Percentiles rank a stretch among this genome's conserved stretches.
phyloP scores from a whole-genome alignment of 768 basidiomycete genomes.

The Pleurotus cornucopiae region DNA sequence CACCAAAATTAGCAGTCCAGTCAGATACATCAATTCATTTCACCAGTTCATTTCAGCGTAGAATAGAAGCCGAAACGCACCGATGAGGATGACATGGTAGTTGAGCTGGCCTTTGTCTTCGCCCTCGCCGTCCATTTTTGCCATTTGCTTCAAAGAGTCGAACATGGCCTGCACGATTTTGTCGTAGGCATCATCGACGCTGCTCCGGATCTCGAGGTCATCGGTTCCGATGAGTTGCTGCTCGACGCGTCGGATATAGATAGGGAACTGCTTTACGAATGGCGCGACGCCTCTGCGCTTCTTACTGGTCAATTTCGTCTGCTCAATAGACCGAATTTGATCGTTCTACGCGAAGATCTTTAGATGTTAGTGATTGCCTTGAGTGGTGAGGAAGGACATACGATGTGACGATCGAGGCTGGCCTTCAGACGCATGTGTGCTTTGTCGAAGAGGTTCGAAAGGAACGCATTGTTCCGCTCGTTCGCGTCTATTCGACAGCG shows the following conservation, averaged over 20 bases:
- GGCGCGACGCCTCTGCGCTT: constrained; percentile 90
- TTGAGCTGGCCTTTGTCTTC: constrained; percentile 98
- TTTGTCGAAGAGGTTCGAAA: constrained; percentile 70
- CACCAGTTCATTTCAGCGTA: not conserved
- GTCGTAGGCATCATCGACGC: constrained; percentile 82
- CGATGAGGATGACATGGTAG: constrained; percentile 92
- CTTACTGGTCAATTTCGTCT: constrained; percentile 87
- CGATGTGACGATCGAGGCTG: constrained; percentile 74
- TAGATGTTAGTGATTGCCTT: not conserved
- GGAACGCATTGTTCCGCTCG: constrained; percentile 73
- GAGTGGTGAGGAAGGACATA: constrained; percentile 26
- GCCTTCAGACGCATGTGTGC: constrained; percentile 75
- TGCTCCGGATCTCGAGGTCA: constrained; percentile 69
- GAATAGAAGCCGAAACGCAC: constrained; percentile 40
- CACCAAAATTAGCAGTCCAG: not conserved
- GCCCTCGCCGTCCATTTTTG: constrained; percentile 87
- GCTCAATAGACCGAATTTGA: constrained; percentile 84
- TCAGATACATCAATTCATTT: not conserved
- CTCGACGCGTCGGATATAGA: constrained; percentile 82
- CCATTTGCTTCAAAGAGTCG: constrained; percentile 91
- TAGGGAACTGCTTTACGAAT: constrained; percentile 90
- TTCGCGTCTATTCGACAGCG: constrained; percentile 73
- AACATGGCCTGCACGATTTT: constrained; percentile 89
- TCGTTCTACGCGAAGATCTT: constrained; percentile 51
- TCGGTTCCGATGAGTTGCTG: constrained; percentile 76